A percentile compares a stretch with the other conserved stretches of the same genome.
Conservation (phyloP, 371 early-diverging fungal genomes). For the Mortierella sp. region DNA sequence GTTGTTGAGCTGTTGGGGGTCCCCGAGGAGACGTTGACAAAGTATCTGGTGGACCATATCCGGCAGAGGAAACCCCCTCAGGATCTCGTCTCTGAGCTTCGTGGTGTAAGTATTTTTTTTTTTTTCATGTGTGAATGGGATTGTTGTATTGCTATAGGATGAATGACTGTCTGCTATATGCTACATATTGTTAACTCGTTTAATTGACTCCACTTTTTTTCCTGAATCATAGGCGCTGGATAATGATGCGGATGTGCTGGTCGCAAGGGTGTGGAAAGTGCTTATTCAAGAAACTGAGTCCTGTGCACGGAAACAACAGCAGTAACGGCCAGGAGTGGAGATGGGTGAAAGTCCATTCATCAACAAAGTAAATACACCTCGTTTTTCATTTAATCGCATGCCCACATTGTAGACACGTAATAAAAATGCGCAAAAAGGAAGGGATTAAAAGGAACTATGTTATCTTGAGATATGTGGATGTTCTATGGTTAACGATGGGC, state of each 20-base stretch:
- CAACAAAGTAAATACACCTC: not conserved
- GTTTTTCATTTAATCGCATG: no score
- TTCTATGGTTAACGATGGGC: no score
- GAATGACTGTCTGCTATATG: no score
- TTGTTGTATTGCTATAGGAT: not conserved
- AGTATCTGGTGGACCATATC: slow-evolving; percentile 79
- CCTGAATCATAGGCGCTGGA: slow-evolving; percentile 74
- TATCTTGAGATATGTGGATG: no score
- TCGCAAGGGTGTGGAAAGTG: slow-evolving; percentile 88
- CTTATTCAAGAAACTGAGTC: slow-evolving; percentile 90
- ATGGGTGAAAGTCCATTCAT: no score
- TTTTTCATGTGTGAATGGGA: not conserved
- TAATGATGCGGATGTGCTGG: slow-evolving; percentile 85
- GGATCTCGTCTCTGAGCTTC: slow-evolving; percentile 76
- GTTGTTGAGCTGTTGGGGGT: slow-evolving; percentile 81
- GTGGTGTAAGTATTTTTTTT: slow-evolving; percentile 65
- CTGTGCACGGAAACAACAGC: slow-evolving; percentile 51
- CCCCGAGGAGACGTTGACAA: slow-evolving; percentile 79
- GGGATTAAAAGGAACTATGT: no score
- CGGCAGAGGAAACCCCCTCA: slow-evolving; percentile 67
- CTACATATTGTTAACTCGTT: no score
- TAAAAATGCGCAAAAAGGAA: no score
- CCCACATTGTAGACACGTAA: no score
- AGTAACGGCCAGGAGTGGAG: no score
- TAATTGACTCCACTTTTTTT: not conserved